A percentile compares a stretch with the other conserved stretches of the same genome.
Evolutionary conservation across 2,329 filamentous ascomycete species (phyloP).

Genomic region (Exserohilum rostratum): DNA sequence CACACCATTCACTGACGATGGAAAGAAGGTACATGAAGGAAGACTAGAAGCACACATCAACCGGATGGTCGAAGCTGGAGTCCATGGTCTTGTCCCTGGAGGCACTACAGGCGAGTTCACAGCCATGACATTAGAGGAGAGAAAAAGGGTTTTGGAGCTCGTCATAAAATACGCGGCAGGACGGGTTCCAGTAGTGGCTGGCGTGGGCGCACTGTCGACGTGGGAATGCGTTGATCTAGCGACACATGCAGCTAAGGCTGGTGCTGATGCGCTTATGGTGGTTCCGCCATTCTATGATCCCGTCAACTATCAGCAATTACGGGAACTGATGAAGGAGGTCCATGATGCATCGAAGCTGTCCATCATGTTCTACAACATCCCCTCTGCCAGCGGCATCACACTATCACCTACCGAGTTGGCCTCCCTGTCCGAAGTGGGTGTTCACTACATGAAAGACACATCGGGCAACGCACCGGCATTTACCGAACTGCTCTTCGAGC

Average conservation of each 20-base stretch:
- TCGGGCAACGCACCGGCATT: slow-evolving; percentile 59
- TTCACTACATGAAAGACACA: slow-evolving; percentile 60
- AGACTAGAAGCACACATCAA: slow-evolving; percentile 55
- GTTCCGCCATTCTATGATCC: slow-evolving; percentile 60
- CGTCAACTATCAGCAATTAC: slow-evolving; percentile 49
- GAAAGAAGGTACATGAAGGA: slow-evolving; percentile 49
- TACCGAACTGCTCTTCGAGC: slow-evolving; percentile 57
- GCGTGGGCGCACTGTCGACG: slow-evolving; percentile 55
- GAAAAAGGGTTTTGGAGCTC: slow-evolving; percentile 53
- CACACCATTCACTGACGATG: slow-evolving; percentile 56
- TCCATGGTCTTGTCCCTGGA: slow-evolving; percentile 59
- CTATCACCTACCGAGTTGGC: slow-evolving; percentile 54
- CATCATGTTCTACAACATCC: slow-evolving; percentile 61
- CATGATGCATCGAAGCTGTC: slow-evolving; percentile 50
- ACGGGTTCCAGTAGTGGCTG: slow-evolving; percentile 52
- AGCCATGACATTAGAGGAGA: slow-evolving; percentile 51
- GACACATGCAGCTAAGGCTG: slow-evolving; percentile 47
- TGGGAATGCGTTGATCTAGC: slow-evolving; percentile 51
- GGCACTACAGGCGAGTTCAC: slow-evolving; percentile 61
- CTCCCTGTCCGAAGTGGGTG: slow-evolving; percentile 53
- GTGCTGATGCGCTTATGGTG: slow-evolving; percentile 56
- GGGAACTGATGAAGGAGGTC: slow-evolving; percentile 52
- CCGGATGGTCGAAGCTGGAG: slow-evolving; percentile 52
- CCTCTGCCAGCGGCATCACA: slow-evolving; percentile 53
- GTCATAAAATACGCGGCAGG: slow-evolving; percentile 48